Conservation (phyloP, 2,329 filamentous ascomycete species). For the Beauveria asiatica region DNA sequence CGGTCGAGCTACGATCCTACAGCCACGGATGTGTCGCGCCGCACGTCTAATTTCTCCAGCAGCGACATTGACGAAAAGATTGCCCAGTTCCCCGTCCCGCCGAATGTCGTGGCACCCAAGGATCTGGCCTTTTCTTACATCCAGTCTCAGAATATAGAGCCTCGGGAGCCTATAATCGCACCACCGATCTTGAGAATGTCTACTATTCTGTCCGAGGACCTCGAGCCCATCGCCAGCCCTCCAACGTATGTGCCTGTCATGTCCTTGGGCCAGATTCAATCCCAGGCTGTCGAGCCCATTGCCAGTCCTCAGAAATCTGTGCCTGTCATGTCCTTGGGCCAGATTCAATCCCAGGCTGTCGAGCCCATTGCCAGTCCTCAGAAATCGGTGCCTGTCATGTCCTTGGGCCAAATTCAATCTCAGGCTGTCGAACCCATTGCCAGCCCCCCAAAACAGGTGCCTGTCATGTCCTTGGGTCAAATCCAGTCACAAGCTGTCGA, state of each 20-base stretch:
- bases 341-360: conserved; percentile 20
- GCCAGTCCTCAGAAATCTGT: conserved; percentile 16
- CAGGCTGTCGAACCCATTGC: conserved; percentile 23
- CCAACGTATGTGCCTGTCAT: conserved; percentile 18
- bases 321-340: conserved; percentile 20
- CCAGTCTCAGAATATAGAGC: conserved; percentile 36
- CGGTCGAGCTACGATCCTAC: conserved; percentile 15
- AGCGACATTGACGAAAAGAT: conserved; percentile 48
- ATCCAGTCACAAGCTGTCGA: conserved; percentile 23
- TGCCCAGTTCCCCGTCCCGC: conserved; percentile 46
- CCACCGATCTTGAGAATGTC: conserved; percentile 21
- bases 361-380: conserved; percentile 23
- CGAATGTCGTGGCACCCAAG: conserved; percentile 30
- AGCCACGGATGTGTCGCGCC: conserved; percentile 25
- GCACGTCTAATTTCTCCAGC: conserved; percentile 40
- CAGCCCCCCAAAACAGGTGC: conserved; percentile 16
- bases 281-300: conserved; percentile 25
- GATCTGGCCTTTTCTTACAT: conserved; percentile 37
- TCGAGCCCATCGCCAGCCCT: conserved; percentile 24
- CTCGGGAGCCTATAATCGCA: conserved; percentile 19
- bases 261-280: conserved; percentile 18
- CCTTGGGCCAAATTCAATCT: conserved; percentile 18
- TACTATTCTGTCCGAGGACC: conserved; percentile 18
- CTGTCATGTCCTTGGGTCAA: conserved; percentile 19
- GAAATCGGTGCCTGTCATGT: conserved; percentile 18